These are phyloP conservation scores for Plasmodium gallinaceum DNA, from an alignment of 169 alveolate genomes.

Conservation along the genomic window DNA sequence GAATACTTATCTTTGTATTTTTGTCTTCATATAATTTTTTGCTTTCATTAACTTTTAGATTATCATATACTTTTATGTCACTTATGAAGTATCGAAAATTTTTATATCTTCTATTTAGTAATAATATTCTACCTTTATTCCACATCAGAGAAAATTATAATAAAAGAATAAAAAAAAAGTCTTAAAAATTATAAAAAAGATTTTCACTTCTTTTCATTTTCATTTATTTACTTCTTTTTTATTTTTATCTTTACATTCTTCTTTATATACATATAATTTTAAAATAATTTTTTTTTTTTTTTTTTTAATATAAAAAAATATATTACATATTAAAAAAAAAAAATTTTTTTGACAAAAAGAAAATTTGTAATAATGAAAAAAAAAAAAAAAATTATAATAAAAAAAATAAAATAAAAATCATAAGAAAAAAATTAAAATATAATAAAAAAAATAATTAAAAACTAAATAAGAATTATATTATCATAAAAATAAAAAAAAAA, in stretches of 20 bases:
- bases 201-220: not conserved
- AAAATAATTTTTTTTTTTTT: no score
- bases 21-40: conserved; percentile 67
- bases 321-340: no score
- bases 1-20: conserved; percentile 65
- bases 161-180: conserved; percentile 25
- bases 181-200: conserved; percentile 11
- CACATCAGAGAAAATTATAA: conserved; percentile 35
- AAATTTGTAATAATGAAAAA: no score
- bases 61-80: conserved; percentile 72
- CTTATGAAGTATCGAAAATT: conserved; percentile 46
- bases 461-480: no score
- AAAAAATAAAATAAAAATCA: no score
- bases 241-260: not conserved
- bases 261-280: no score
- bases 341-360: no score
- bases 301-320: no score
- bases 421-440: no score
- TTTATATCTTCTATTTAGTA: conserved; percentile 53
- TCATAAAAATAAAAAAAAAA: no score
- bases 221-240: not conserved
- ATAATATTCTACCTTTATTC: conserved; percentile 42
- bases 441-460: no score
- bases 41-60: conserved; percentile 59
- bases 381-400: no score